A percentile compares a stretch with the other conserved stretches of the same genome.
These are phyloP conservation scores for Apostasia ramifera DNA, from an alignment of 106 monocot genomes.

Conservation along the genomic window DNA sequence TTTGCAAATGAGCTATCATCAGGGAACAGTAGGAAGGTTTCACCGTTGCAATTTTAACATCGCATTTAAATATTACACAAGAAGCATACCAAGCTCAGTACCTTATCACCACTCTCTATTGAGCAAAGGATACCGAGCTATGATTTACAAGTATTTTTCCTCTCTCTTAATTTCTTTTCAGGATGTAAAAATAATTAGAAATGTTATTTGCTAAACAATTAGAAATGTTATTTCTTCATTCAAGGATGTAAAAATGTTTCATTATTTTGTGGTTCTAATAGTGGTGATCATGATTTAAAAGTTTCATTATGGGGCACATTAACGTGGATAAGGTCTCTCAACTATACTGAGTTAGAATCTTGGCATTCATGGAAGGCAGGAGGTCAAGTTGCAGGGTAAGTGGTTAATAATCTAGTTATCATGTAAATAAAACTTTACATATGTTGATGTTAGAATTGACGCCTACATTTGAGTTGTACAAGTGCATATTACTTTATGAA, in stretches of 20 bases:
- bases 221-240: no score
- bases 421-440: no score
- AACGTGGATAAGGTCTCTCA: slow-evolving; percentile 8
- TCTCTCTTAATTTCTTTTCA: no score
- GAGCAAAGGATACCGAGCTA: slow-evolving; percentile 3
- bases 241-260: no score
- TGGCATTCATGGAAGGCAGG: slow-evolving; percentile 19
- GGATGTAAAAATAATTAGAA: no score
- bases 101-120: slow-evolving; percentile 7
- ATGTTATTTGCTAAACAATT: no score
- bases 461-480: no score
- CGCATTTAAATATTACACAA: neutral
- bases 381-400: slow-evolving; percentile 36
- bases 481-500: no score
- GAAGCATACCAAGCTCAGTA: neutral
- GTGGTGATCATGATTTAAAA: slow-evolving; percentile 1
- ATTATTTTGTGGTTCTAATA: neutral
- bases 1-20: no score
- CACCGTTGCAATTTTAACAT: slow-evolving; percentile 6
- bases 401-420: no score
- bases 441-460: no score
- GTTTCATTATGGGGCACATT: neutral
- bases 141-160: neutral
- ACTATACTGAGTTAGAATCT: neutral
- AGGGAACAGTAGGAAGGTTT: slow-evolving; percentile 6